Percentiles rank a stretch among this genome's conserved stretches.
phyloP scores from a whole-genome alignment of 805 yeast species.

The Blastobotrys robertii region DNA sequence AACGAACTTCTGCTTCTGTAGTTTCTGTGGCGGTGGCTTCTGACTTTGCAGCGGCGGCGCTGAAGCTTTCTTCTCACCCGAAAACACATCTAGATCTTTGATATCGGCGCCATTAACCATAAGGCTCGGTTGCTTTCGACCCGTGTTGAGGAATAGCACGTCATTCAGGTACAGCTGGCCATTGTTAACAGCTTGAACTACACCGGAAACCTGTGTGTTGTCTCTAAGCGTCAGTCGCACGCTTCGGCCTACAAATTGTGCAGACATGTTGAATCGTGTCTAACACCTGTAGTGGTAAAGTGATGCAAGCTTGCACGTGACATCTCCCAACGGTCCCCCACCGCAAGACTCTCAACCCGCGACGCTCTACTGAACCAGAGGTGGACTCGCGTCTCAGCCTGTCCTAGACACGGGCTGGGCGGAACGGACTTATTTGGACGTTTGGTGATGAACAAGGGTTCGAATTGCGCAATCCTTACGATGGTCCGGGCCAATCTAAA shows the following conservation, averaged over 20 bases:
- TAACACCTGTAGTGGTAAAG: not conserved
- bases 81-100: conserved; percentile 16
- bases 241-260: conserved; percentile 16
- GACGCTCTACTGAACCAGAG: too few relatives aligned
- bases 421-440: too few relatives aligned
- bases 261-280: conserved; percentile 9
- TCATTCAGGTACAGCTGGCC: conserved; percentile 13
- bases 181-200: conserved; percentile 12
- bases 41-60: conserved; percentile 4
- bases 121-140: conserved; percentile 4
- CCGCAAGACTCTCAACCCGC: too few relatives aligned
- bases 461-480: too few relatives aligned
- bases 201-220: conserved; percentile 12
- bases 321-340: not conserved
- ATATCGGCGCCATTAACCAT: conserved; percentile 13
- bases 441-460: too few relatives aligned
- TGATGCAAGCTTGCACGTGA: not conserved
- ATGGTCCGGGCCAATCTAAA: too few relatives aligned
- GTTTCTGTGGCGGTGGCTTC: conserved; percentile 1
- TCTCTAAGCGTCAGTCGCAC: conserved; percentile 18
- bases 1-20: not conserved
- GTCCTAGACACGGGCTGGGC: too few relatives aligned
- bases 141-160: conserved; percentile 11
- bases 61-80: not conserved
- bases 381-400: too few relatives aligned